Evolutionary conservation across 2,329 filamentous ascomycete species (phyloP).

Genomic region (Tetracladium maxilliforme): DNA sequence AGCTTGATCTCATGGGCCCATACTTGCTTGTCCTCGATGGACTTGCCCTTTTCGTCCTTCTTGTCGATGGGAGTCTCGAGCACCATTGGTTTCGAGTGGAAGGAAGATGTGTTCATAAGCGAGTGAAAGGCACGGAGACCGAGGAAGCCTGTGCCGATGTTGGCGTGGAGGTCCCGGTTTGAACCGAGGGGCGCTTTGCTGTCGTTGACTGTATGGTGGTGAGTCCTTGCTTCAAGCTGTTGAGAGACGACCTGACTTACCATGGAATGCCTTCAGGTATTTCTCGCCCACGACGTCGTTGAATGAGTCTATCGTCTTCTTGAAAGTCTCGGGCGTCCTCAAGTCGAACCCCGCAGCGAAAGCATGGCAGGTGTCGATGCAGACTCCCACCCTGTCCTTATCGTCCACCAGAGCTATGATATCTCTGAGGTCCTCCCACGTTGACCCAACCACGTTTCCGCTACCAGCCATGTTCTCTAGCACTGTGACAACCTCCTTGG

Average conservation of each 20-base stretch:
- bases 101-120: slow-evolving; percentile 67
- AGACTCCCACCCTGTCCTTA: slow-evolving; percentile 78
- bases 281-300: slow-evolving; percentile 60
- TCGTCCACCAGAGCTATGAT: slow-evolving; percentile 71
- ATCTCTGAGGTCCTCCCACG: slow-evolving; percentile 73
- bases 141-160: slow-evolving; percentile 90
- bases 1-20: slow-evolving; percentile 95
- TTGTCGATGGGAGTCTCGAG: slow-evolving; percentile 89
- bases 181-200: slow-evolving; percentile 80
- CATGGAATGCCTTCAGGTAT: slow-evolving; percentile 77
- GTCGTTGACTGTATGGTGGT: too few relatives aligned
- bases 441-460: slow-evolving; percentile 75
- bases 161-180: slow-evolving; percentile 81
- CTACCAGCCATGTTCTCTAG: slow-evolving; percentile 92
- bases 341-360: slow-evolving; percentile 93
- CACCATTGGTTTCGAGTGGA: slow-evolving; percentile 75
- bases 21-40: slow-evolving; percentile 62
- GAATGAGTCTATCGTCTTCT: slow-evolving; percentile 60
- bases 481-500: slow-evolving; percentile 62
- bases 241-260: too few relatives aligned
- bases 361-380: slow-evolving; percentile 91
- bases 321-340: slow-evolving; percentile 58
- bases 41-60: slow-evolving; percentile 48
- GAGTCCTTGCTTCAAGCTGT: too few relatives aligned
- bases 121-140: slow-evolving; percentile 84